Base-by-base conservation (phyloP, 1,139 yeast genomes). In the Debaryomyces coudertii region DNA sequence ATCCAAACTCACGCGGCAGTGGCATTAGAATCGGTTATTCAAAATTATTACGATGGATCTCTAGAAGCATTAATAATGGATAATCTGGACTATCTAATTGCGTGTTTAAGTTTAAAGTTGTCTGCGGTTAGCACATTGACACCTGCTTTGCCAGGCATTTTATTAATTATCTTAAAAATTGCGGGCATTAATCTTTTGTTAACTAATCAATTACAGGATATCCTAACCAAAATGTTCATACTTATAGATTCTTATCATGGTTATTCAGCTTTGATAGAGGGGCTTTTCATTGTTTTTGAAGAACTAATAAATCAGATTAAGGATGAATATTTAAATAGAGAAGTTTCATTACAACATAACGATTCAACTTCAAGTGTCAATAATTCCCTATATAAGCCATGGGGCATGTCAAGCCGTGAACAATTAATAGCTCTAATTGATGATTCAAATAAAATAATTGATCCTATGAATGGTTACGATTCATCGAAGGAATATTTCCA, bases 171-270 rank as follows among this genome's bases (percentile, higher is more conserved):
- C 33, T 72, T 88, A 16, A 80, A 76, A 53, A 71, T 90, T 27
- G 85, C 92, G 0, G 97, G 97, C 0, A 68, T 79, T 9, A 71
- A 78, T 31, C 69, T 90, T 23, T 69, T 90, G 6, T 55, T 58
- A 44, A 54, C 60, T 7, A 80, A 82, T 37, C 89, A 82, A 48
- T 72, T 92, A 47, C 80, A 75, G 45, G 98, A 92, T 62, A 72
- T 92, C 1, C 69, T 92, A 7, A 79, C 82, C 30, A 82, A 90
- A 9, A 77, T 90, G 54, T 89, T 93, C 62, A 82, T 84, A 8
- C 68, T 90, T 28, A 72, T 93, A 42, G 98, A 93, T 62, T 75
- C 83, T 36, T 92, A 85, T 56, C 96, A 92, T 66, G 95, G 95
- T 0, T 92, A 93, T 61, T 69, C 82, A 1, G 70, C 74, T 12